Evolutionary conservation across 371 early-diverging fungal species (phyloP).

Genomic region (Lichtheimia corymbifera): DNA sequence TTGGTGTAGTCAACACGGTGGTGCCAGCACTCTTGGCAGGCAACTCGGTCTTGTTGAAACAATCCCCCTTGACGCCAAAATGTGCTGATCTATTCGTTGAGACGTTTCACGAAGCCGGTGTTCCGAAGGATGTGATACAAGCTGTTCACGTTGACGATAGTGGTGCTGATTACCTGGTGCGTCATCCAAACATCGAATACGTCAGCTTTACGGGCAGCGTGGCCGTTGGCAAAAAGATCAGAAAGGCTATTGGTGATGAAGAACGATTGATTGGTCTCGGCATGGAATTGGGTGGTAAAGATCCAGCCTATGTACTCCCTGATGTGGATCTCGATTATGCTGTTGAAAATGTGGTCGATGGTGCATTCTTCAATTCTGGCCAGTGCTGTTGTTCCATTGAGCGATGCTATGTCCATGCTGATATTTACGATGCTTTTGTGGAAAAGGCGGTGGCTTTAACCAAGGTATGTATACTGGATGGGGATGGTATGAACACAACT

Average conservation of each 20-base stretch:
- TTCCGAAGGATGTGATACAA: constrained; percentile 74
- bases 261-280: constrained; percentile 72
- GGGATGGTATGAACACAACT: neutral
- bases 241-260: constrained; percentile 58
- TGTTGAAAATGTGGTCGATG: constrained; percentile 78
- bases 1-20: constrained; percentile 66
- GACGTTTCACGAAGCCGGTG: constrained; percentile 69
- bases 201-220: constrained; percentile 87
- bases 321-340: constrained; percentile 77
- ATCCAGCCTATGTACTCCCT: constrained; percentile 81
- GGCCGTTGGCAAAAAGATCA: constrained; percentile 72
- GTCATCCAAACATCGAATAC: constrained; percentile 63
- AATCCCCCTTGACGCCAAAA: constrained; percentile 81
- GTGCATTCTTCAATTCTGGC: constrained; percentile 85
- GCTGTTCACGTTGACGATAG: constrained; percentile 61
- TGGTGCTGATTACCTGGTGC: constrained; percentile 51
- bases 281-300: constrained; percentile 88
- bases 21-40: constrained; percentile 80
- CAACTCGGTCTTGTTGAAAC: constrained; percentile 81
- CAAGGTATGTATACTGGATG: constrained; percentile 35
- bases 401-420: constrained; percentile 81
- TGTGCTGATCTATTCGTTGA: constrained; percentile 73
- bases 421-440: constrained; percentile 75
- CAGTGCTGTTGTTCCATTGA: constrained; percentile 87
- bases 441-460: constrained; percentile 65